Conservation (phyloP, 495 filamentous ascomycete species). For the Xylaria flabelliformis region DNA sequence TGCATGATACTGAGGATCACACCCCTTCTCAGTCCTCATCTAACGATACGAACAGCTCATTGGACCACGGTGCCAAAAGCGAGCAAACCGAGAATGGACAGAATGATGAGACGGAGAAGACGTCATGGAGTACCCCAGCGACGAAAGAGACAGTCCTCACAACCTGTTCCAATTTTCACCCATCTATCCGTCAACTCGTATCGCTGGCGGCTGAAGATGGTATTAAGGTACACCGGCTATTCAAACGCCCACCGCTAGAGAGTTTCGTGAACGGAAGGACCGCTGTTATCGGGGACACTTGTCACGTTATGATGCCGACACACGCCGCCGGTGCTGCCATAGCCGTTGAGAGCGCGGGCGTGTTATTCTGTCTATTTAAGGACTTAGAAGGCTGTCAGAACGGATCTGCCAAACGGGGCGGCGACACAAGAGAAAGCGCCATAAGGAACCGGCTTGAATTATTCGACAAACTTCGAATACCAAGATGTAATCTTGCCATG, state of each 20-base stretch:
- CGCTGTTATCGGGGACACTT: conserved; percentile 39
- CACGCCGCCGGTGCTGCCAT: conserved; percentile 39
- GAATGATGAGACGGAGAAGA: conserved; percentile 2
- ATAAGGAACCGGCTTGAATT: conserved; percentile 28
- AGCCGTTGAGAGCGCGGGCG: conserved; percentile 37
- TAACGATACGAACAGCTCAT: background rate
- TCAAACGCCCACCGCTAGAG: conserved; percentile 31
- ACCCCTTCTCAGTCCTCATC: background rate
- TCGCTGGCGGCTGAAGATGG: conserved; percentile 40
- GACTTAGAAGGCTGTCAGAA: background rate
- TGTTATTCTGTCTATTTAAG: conserved; percentile 38
- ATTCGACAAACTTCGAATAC: conserved; percentile 40
- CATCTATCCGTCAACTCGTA: conserved; percentile 30
- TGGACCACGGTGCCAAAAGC: background rate
- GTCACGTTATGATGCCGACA: conserved; percentile 43
- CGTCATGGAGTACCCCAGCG: conserved; percentile 4
- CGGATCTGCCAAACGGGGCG: background rate
- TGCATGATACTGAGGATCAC: conserved; percentile 35
- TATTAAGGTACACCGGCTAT: conserved; percentile 40
- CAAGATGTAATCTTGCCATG: conserved; percentile 44
- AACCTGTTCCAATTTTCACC: conserved; percentile 37
- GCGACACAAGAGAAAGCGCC: background rate
- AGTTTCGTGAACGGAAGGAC: conserved; percentile 38
- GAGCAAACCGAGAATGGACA: background rate
- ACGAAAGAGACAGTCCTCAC: background rate